These are phyloP conservation scores for Fomitopsis palustris DNA, from an alignment of 1,284 basidiomycete species.

Conservation along the genomic window DNA sequence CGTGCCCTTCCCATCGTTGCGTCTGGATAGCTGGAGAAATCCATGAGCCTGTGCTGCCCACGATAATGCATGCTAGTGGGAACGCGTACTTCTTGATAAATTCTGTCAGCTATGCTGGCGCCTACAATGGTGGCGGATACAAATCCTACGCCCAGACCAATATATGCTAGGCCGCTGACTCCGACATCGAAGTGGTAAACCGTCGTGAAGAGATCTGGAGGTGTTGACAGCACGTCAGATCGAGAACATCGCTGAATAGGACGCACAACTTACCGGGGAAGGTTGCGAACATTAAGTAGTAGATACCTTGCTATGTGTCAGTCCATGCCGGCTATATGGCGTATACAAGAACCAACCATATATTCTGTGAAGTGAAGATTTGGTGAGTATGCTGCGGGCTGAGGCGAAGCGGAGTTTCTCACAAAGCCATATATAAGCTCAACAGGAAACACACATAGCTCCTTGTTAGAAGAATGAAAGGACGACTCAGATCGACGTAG, in stretches of 20 bases:
- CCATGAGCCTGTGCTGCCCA: not conserved
- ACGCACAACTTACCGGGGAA: conserved; percentile 34
- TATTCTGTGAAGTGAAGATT: conserved; percentile 41
- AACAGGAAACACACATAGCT: conserved; percentile 63
- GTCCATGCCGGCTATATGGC: not conserved
- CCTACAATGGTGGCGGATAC: conserved; percentile 31
- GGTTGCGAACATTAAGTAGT: conserved; percentile 73
- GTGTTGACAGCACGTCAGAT: too few species aligned
- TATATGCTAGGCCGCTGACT: conserved; percentile 36
- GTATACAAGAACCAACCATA: conserved; percentile 35
- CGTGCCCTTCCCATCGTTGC: conserved; percentile 61
- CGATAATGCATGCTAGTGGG: too few species aligned
- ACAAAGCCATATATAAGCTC: conserved; percentile 63
- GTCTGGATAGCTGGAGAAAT: conserved; percentile 44
- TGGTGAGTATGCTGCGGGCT: not conserved
- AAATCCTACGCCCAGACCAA: conserved; percentile 40
- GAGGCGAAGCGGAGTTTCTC: conserved; percentile 25
- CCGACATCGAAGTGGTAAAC: conserved; percentile 34
- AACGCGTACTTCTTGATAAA: conserved; percentile 29
- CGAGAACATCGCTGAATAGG: not conserved
- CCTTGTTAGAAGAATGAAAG: conserved; percentile 47
- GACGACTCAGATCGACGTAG: conserved; percentile 47
- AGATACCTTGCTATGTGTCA: conserved; percentile 40
- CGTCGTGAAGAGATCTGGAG: conserved; percentile 22
- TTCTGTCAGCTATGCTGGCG: conserved; percentile 29